A percentile compares a stretch with the other conserved stretches of the same genome.
Conservation (phyloP, 2,329 filamentous ascomycete genomes). For the Fusarium pseudonygamai region DNA sequence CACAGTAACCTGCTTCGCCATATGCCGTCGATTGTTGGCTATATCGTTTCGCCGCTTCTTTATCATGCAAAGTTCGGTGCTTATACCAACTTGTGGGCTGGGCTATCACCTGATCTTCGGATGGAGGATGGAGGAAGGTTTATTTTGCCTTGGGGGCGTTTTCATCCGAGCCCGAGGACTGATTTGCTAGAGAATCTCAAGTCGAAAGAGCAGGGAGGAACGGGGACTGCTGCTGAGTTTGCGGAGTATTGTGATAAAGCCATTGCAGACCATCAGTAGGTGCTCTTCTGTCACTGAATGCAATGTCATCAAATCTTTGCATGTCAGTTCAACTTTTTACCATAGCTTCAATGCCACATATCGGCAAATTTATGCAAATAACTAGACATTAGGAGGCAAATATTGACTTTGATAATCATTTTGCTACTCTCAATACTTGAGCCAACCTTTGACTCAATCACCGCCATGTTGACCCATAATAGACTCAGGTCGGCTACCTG, state of each 20-base stretch:
- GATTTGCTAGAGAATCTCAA: conserved; percentile 17
- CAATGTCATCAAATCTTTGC: not conserved
- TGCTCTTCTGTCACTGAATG: not conserved
- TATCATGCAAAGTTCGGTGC: conserved; percentile 21
- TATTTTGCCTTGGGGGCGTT: conserved; percentile 9
- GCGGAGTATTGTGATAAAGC: conserved; percentile 9
- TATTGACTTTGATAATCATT: not conserved
- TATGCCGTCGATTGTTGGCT: conserved; percentile 8
- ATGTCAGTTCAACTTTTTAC: not conserved
- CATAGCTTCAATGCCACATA: not conserved
- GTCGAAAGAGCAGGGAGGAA: conserved; percentile 11
- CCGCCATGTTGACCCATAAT: not conserved
- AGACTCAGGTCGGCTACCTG: not conserved
- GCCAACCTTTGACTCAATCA: not conserved
- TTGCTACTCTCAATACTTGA: not conserved
- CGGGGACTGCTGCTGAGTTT: conserved; percentile 11
- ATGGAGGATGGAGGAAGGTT: conserved; percentile 26
- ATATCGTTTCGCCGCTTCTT: not conserved
- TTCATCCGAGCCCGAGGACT: conserved; percentile 4
- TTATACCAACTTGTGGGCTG: conserved; percentile 20
- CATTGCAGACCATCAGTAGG: not conserved
- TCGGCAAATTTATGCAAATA: not conserved
- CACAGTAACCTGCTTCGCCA: conserved; percentile 15
- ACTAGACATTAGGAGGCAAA: not conserved
- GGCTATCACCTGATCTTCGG: not conserved